Evolutionary conservation across 768 basidiomycete species (phyloP), one percentile per base, ranked within the genome.

Genomic region (Cyathus striatus): DNA sequence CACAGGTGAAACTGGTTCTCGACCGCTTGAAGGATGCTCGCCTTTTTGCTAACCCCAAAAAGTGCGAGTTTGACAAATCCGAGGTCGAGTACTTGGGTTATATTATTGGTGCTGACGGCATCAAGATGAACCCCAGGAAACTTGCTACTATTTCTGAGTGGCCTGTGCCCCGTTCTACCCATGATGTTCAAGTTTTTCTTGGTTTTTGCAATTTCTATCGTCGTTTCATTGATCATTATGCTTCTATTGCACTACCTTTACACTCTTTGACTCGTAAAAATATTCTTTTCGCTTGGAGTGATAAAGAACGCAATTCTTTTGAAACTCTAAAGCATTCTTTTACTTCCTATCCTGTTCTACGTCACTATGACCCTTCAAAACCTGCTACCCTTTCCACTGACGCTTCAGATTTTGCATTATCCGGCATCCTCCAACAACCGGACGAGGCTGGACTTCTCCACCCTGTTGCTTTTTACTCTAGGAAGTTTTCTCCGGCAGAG

Each of bases 181-280:
- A 56, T 25, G 55, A 72, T 16, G 37, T 72, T 3, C 65, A 66
- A 53, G 52, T 51, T 5, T 76, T 75, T 52, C 45, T 75, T 1
- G 69, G 70, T 5, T 73, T 76, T 43, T 48, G 56, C 2, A 73
- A 74, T 51, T 76, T 72, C 47, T 76, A 75, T 42, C 47, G 62
- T 1, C 41, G 62, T 0, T 75, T 75, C 52, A 66, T 74, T 16
- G 3, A 52, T 17, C 43, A 59, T 17, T 74, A 60, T 48, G 54
- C 64, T 3, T 10, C 52, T 10, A 65, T 68, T 23, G 56, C 24
- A 22, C 38, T 40, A 13, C 38, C 6, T 3, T 40, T 40, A 18
- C 9, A 45, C 16, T 9, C 23, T 12, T 45, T 54, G 7, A 61
- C 51, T 3, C 16, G 23, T 1, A 51, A 59, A 10, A 61, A 62